Conservation (phyloP, 2,329 filamentous ascomycete species). For the Cercospora beticola region DNA sequence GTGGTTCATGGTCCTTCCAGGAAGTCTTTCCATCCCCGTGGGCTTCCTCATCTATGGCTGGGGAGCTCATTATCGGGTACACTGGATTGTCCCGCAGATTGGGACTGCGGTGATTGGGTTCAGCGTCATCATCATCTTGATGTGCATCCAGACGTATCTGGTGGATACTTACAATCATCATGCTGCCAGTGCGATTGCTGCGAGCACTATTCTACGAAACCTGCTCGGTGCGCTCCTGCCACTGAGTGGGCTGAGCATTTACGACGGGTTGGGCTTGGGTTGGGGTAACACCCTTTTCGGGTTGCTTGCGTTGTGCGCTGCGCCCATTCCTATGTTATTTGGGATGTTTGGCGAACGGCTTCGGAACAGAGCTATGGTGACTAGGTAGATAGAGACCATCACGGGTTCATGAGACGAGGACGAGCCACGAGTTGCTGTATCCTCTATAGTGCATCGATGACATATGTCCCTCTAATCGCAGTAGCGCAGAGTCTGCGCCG, state of each 20-base stretch:
- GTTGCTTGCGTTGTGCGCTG: conserved; percentile 49
- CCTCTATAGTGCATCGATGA: too few species aligned
- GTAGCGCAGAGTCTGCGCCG: too few species aligned
- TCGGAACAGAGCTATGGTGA: not conserved
- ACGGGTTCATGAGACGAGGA: too few species aligned
- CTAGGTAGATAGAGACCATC: too few species aligned
- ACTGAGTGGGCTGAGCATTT: conserved; percentile 58
- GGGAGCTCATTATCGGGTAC: conserved; percentile 9
- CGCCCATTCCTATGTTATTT: conserved; percentile 48
- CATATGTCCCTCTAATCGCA: too few species aligned
- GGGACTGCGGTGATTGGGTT: conserved; percentile 30
- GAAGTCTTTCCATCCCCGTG: conserved; percentile 9
- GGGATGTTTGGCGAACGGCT: conserved; percentile 49
- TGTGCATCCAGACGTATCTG: conserved; percentile 54
- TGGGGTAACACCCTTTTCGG: conserved; percentile 59
- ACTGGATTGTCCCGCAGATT: conserved; percentile 28
- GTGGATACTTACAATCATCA: conserved; percentile 61
- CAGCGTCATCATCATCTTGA: conserved; percentile 27
- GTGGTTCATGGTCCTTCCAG: conserved; percentile 12
- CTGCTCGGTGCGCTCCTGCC: conserved; percentile 58
- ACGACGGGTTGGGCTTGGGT: conserved; percentile 57
- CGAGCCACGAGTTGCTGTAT: too few species aligned
- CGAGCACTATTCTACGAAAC: conserved; percentile 59
- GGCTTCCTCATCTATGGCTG: conserved; percentile 26
- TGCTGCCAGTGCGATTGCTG: conserved; percentile 63